Conservation (phyloP, 495 filamentous ascomycete species). For the Xylaria cubensis region DNA sequence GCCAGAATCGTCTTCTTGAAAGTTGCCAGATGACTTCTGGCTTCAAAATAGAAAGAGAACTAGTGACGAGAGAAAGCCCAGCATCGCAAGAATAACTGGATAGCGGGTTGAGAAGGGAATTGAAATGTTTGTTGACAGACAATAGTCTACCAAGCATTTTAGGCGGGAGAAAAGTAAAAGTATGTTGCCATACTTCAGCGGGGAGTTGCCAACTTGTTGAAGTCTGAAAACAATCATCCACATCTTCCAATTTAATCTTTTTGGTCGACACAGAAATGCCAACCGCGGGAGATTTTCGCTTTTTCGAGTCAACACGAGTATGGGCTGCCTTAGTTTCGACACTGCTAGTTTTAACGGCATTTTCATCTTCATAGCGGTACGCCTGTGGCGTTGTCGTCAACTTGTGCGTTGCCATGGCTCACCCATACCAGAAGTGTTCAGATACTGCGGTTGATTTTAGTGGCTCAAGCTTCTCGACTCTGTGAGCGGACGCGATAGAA, state of each 20-base stretch:
- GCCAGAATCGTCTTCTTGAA: slow-evolving; percentile 61
- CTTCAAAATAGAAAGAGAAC: slow-evolving; percentile 39
- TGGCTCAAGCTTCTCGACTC: not conserved
- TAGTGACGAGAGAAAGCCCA: slow-evolving; percentile 32
- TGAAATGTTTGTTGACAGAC: slow-evolving; percentile 59
- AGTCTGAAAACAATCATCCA: slow-evolving; percentile 41
- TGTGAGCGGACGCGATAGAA: not conserved
- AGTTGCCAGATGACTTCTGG: slow-evolving; percentile 66
- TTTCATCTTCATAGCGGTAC: slow-evolving; percentile 1
- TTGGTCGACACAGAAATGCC: slow-evolving; percentile 35
- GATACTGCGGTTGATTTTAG: not conserved
- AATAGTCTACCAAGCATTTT: slow-evolving; percentile 56
- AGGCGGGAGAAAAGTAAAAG: slow-evolving; percentile 62
- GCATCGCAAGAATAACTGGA: slow-evolving; percentile 38
- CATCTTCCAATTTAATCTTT: slow-evolving; percentile 46
- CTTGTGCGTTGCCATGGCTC: not conserved
- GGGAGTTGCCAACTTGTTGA: slow-evolving; percentile 43
- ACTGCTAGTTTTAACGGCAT: not conserved
- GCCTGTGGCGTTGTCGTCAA: not conserved
- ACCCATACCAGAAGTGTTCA: slow-evolving; percentile 1
- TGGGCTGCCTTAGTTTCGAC: slow-evolving; percentile 15
- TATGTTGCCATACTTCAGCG: slow-evolving; percentile 61
- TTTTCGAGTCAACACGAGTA: slow-evolving; percentile 36
- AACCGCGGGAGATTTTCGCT: slow-evolving; percentile 45
- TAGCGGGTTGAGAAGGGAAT: slow-evolving; percentile 57